phyloP scores from a whole-genome alignment of 176 grass and related monocot species.

The Saccharum spontaneum region DNA sequence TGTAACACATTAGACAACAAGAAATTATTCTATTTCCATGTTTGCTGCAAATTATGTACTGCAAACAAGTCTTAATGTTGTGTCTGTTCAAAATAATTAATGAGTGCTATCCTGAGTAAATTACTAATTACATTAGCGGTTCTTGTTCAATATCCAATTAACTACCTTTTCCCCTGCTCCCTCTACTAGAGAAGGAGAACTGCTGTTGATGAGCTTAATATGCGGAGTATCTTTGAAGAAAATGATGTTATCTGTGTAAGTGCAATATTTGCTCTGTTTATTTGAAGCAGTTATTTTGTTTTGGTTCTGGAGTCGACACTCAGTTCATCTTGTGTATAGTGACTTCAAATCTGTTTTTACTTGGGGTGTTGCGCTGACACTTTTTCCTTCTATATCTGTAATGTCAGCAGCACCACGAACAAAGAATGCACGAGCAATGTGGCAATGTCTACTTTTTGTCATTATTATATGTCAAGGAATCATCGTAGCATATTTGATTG shows the following conservation, averaged over 20 bases:
- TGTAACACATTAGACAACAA: not conserved
- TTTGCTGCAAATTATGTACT: not conserved
- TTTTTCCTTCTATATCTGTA: not conserved
- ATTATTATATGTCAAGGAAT: not conserved
- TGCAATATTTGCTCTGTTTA: slow-evolving; percentile 21
- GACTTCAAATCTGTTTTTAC: not conserved
- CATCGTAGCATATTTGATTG: not conserved
- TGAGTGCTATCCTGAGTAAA: not conserved
- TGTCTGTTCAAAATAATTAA: not conserved
- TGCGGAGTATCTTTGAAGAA: slow-evolving; percentile 91
- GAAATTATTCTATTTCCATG: not conserved
- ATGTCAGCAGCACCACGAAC: not conserved
- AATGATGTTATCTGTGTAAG: slow-evolving; percentile 99
- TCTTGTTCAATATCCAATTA: slow-evolving; percentile 26
- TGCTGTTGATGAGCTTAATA: slow-evolving; percentile 96
- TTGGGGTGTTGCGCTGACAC: not conserved
- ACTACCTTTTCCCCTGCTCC: not conserved
- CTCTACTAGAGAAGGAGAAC: slow-evolving; percentile 82
- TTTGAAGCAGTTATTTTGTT: not conserved
- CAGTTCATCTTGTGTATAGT: not conserved
- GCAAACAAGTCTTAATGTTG: not conserved
- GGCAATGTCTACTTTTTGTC: not conserved
- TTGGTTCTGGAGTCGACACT: not conserved
- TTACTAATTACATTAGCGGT: not conserved
- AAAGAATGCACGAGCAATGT: not conserved